Base-by-base conservation (phyloP, 768 basidiomycete genomes). In the Phaffia tasmanica region DNA sequence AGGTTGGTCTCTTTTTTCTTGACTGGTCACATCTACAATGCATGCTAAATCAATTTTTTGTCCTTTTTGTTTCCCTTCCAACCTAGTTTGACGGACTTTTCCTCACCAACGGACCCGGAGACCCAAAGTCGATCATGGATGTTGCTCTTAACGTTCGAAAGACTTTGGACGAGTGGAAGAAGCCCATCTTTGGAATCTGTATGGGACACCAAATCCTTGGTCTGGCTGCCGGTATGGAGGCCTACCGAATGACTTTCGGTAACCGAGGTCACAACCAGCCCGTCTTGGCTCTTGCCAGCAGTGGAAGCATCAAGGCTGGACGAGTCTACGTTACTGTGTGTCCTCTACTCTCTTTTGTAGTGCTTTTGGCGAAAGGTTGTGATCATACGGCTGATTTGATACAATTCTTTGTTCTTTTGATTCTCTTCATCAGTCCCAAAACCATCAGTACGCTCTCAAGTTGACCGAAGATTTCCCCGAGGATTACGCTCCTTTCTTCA, bases 401-500 rank as follows among this genome's bases (percentile, higher is more conserved):
- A n/a, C n/a, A n/a, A 29, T 11, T 49, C 49, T 21, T 23, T 47
- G 53, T 18, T 29, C 47, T 46, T 42, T 55, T 48, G 9, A 64
- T 62, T 70, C 29, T 62, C 66, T 32, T 25, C 5, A 29, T 15
- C 63, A 72, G 72, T 75, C 73, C n/a, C 76, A 86, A 69, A 97
- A 99, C 78, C 92, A 95, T 75, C 95, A 98, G 72, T 99, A 98
- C 76, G 95, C 95, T n/a, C 80, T 98, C 66, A 86, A 85, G 74
- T 79, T 98, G 62, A 85, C 86, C 69, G 94, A 98, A 74, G 88
- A 91, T 3, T 95, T 97, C 88, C 95, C 95, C 30, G 79, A 81
- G 66, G 95, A 92, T 21, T 99, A 91, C 92, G 91, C 94, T 72
- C 94, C 94, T 0, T 98, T 94, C 83, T 99, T 99, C 81, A 94